Conservation (phyloP, 1,284 basidiomycete genomes). For the Austropuccinia psidii region DNA sequence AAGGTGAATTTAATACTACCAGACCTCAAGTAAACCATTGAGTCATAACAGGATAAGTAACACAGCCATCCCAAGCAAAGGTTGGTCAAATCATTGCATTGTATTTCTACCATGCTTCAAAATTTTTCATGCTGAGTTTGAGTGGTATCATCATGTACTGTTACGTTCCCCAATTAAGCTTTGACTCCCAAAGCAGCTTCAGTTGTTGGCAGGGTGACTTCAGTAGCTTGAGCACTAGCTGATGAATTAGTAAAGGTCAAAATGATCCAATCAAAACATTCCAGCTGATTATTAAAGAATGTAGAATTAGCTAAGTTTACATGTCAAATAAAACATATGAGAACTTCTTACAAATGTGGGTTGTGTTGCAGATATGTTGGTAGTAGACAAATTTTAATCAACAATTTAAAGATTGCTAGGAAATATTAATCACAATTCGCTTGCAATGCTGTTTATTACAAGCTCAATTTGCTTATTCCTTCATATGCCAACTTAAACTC, state of each 20-base stretch:
- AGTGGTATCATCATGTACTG: conserved; percentile 69
- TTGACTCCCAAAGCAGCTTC: conserved; percentile 69
- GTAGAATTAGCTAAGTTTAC: not conserved
- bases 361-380: conserved; percentile 79
- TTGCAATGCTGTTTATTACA: not conserved
- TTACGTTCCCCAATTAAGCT: conserved; percentile 76
- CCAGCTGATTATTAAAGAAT: conserved; percentile 49
- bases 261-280: conserved; percentile 96
- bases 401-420: conserved; percentile 65
- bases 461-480: conserved; percentile 58
- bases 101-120: conserved; percentile 82
- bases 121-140: conserved; percentile 55
- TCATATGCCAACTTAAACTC: conserved; percentile 76
- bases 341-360: conserved; percentile 60
- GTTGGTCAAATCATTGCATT: conserved; percentile 89
- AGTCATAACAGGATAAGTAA: conserved; percentile 71
- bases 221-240: conserved; percentile 27
- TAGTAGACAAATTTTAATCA: conserved; percentile 80
- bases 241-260: conserved; percentile 72
- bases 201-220: conserved; percentile 64
- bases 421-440: not conserved
- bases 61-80: conserved; percentile 68
- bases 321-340: not conserved
- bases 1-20: conserved; percentile 86
- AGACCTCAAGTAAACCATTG: conserved; percentile 71